Evolutionary conservation across 2,329 filamentous ascomycete species (phyloP).

Genomic region (Neonectria punicea): DNA sequence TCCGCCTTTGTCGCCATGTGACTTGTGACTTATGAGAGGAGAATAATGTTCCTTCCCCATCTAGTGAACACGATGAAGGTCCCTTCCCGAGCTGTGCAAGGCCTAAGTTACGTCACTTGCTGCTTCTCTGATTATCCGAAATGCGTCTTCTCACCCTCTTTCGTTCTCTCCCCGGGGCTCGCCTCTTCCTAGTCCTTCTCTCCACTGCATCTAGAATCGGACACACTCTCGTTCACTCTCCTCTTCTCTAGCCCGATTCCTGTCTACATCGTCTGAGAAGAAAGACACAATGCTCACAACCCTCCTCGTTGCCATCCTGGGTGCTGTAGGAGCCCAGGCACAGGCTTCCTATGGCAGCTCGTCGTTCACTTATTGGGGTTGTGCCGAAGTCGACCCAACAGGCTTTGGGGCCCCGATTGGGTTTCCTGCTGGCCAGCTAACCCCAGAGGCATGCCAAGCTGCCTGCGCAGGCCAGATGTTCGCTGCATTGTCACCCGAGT

Average conservation of each 20-base stretch:
- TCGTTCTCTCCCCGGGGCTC: background rate
- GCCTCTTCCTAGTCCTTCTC: background rate
- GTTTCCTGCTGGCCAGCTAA: slow-evolving; percentile 30
- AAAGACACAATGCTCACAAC: slow-evolving; percentile 33
- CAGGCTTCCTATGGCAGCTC: slow-evolving; percentile 31
- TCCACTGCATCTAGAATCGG: background rate
- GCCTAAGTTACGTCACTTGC: background rate
- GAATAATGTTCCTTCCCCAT: background rate
- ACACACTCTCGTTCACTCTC: background rate
- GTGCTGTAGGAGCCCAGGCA: slow-evolving; percentile 24
- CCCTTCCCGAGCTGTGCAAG: background rate
- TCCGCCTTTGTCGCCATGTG: background rate
- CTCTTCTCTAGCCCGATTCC: background rate
- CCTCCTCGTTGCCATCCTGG: slow-evolving; percentile 37
- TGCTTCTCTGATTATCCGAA: background rate
- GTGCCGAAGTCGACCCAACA: slow-evolving; percentile 32
- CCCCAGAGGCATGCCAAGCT: slow-evolving; percentile 33
- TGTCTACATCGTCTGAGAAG: background rate
- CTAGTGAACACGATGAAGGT: background rate
- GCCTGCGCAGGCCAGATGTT: slow-evolving; percentile 35
- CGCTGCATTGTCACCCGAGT: slow-evolving; percentile 46
- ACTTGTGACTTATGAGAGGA: background rate
- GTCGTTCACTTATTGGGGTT: slow-evolving; percentile 40
- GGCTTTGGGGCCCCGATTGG: slow-evolving; percentile 27
- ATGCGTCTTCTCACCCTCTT: background rate